Evolutionary conservation across 2,329 filamentous ascomycete genomes (phyloP).

Genomic region (Lasiodiplodia citricola): DNA sequence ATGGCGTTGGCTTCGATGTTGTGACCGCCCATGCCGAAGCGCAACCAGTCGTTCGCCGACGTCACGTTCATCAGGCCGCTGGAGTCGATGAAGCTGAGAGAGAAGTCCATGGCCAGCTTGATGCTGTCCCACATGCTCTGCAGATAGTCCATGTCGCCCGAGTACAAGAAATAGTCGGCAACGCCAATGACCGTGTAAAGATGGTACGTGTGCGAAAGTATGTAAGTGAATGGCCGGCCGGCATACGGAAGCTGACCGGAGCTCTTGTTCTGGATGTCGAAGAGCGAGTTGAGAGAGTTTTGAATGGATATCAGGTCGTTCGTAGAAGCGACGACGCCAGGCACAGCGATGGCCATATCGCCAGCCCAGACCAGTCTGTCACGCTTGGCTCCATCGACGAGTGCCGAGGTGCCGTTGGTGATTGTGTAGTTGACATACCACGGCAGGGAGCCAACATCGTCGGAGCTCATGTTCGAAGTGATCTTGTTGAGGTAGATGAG

Average conservation of each 20-base stretch:
- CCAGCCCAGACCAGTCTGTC: conserved; percentile 54
- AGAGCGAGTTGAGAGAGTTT: conserved; percentile 44
- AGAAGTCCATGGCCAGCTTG: conserved; percentile 51
- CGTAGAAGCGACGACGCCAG: conserved; percentile 40
- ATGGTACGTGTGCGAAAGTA: conserved; percentile 62
- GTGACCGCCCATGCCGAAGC: conserved; percentile 58
- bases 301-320: conserved; percentile 53
- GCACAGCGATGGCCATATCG: conserved; percentile 58
- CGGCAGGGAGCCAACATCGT: conserved; percentile 49
- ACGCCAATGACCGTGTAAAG: conserved; percentile 55
- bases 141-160: conserved; percentile 48
- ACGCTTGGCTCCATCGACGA: conserved; percentile 50
- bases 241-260: conserved; percentile 53
- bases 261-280: conserved; percentile 30
- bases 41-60: conserved; percentile 52
- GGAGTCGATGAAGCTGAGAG: conserved; percentile 49
- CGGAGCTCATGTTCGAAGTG: conserved; percentile 4
- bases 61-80: conserved; percentile 55
- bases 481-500: conserved; percentile 38
- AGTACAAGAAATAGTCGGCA: conserved; percentile 52
- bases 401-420: conserved; percentile 42
- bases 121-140: conserved; percentile 50
- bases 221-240: conserved; percentile 49
- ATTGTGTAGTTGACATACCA: conserved; percentile 45
- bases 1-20: conserved; percentile 59